phyloP scores from a whole-genome alignment of 2,329 filamentous ascomycete genomes.

The Aaosphaeria arxii region DNA sequence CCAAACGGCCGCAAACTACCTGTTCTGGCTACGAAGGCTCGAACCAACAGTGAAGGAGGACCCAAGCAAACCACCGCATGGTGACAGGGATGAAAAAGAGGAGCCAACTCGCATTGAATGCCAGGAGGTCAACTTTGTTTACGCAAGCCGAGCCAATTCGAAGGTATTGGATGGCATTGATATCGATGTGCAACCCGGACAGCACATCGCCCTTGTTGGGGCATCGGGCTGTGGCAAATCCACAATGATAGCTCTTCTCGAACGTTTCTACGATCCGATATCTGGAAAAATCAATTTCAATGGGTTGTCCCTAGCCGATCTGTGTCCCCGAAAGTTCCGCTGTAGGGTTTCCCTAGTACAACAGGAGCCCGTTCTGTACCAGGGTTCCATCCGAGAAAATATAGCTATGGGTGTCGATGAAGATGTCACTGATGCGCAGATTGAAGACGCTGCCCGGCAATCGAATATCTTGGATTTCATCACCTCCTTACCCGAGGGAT shows the following conservation, averaged over 20 bases:
- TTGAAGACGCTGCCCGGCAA: constrained; percentile 77
- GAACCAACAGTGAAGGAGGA: constrained; percentile 39
- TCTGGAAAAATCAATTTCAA: constrained; percentile 78
- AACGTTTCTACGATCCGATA: constrained; percentile 90
- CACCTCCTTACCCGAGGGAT: constrained; percentile 52
- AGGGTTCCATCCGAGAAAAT: constrained; percentile 88
- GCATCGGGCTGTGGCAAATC: constrained; percentile 91
- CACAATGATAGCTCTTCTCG: constrained; percentile 85
- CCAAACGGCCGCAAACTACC: constrained; percentile 68
- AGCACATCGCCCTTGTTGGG: constrained; percentile 86
- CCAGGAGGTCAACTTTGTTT: constrained; percentile 73
- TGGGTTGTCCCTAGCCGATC: constrained; percentile 69
- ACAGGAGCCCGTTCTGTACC: constrained; percentile 92
- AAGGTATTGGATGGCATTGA: constrained; percentile 79
- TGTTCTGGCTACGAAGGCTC: constrained; percentile 42
- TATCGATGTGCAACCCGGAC: constrained; percentile 65
- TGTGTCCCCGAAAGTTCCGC: constrained; percentile 81
- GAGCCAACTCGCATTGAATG: constrained; percentile 29
- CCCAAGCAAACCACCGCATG: constrained; percentile 24
- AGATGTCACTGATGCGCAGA: constrained; percentile 64
- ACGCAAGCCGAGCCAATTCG: constrained; percentile 76
- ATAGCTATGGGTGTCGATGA: constrained; percentile 67
- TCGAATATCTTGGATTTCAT: constrained; percentile 34
- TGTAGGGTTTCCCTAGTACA: constrained; percentile 81
- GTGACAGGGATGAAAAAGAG: constrained; percentile 29